phyloP scores from a whole-genome alignment of 2,329 filamentous ascomycete genomes.

The Exserohilum turcica region DNA sequence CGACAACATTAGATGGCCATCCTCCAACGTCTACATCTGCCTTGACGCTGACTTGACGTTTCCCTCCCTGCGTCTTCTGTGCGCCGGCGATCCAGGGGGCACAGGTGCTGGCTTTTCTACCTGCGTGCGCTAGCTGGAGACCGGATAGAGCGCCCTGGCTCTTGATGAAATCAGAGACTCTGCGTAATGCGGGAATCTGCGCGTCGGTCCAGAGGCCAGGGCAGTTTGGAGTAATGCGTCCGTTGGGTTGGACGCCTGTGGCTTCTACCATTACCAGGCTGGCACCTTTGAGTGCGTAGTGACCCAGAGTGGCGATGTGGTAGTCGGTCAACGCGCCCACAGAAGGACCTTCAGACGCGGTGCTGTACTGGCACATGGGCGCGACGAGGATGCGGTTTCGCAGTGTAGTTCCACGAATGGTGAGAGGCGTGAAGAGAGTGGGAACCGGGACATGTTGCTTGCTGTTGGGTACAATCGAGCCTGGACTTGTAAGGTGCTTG shows the following conservation, averaged over 20 bases:
- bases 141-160: conserved; percentile 39
- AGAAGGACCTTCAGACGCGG: conserved; percentile 40
- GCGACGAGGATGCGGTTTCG: conserved; percentile 47
- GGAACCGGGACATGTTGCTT: conserved; percentile 22
- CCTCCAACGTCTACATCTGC: conserved; percentile 39
- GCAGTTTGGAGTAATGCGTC: conserved; percentile 45
- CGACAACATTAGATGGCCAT: conserved; percentile 45
- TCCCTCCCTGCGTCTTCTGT: conserved; percentile 22
- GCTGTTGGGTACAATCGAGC: conserved; percentile 31
- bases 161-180: conserved; percentile 45
- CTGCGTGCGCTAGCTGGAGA: conserved; percentile 46
- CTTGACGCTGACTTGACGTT: conserved; percentile 35
- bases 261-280: conserved; percentile 45
- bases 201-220: conserved; percentile 45
- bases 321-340: conserved; percentile 47
- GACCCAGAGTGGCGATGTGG: conserved; percentile 46
- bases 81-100: conserved; percentile 37
- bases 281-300: conserved; percentile 48
- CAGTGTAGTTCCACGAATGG: conserved; percentile 43
- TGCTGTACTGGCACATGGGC: conserved; percentile 48
- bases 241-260: conserved; percentile 44
- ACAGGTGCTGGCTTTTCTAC: conserved; percentile 42
- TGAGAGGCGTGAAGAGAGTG: conserved; percentile 45
- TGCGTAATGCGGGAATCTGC: conserved; percentile 42
- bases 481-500: conserved; percentile 50